Evolutionary conservation across 2,329 filamentous ascomycete species (phyloP), one percentile per base, ranked within the genome.

Genomic region (Colletotrichum gigasporum): DNA sequence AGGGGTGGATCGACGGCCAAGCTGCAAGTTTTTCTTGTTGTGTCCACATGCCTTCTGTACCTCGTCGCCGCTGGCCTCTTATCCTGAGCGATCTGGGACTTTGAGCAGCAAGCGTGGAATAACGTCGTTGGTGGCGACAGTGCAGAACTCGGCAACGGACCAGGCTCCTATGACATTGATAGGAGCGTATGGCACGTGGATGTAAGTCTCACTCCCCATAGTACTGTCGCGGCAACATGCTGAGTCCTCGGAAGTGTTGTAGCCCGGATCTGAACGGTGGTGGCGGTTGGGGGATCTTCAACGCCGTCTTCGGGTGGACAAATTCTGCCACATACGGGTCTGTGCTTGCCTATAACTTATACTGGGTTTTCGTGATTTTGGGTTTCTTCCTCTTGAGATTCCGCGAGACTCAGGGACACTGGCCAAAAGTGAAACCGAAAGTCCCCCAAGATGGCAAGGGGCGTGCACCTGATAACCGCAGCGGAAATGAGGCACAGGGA

Each of bases 271-370:
- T 90, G 37, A 89, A 92, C 67, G 90, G 91, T 26, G 90, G 90
- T 48, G 89, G 90, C 35, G 92, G 91, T 44, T 97, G 93, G 93
- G 92, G 92, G 58, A 88, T 97, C 69, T 93, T 97, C 83, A 95
- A 96, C 71, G 89, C 92, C 63, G 83, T 97, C 55, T 83, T 97
- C 10, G 93, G 94, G 63, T 97, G 94, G 94, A 87, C 89, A 66
- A 97, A 97, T 80, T 93, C 91, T 11, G 94, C 92, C 5, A 96
- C 93, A 2, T 94, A 95, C 71, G 93, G 93, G 53, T 94, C 92
- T 1, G 91, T 97, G 68, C 88, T 97, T 67, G 89, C 91, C 1
- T 97, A 97, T 80, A 96, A 96, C 74, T 63, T 95, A 14, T 97
- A 97, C 80, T 97, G 93, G 94, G 78, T 96, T 52, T 82, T 81